Conservation (phyloP, 352 stramenopile species). For the Phytopythium aichiense region DNA sequence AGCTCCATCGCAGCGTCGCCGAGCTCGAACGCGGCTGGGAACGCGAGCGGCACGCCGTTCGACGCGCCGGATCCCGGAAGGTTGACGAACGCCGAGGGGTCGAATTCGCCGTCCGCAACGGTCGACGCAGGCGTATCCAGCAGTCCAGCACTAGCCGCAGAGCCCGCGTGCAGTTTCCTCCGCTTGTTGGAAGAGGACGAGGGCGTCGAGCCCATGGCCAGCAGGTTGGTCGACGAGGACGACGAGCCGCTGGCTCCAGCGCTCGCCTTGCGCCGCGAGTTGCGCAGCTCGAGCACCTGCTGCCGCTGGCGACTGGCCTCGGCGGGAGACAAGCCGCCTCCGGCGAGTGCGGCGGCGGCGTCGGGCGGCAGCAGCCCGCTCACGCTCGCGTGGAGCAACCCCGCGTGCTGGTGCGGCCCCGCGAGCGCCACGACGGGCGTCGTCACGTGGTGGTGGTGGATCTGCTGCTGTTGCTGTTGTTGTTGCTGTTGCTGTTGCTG, state of each 20-base stretch:
- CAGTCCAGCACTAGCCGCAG: slow-evolving; percentile 11
- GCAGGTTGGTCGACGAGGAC: background rate
- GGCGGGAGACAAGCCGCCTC: slow-evolving; percentile 37
- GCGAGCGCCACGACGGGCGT: slow-evolving; percentile 1
- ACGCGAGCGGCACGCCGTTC: slow-evolving; percentile 33
- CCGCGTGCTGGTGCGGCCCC: background rate
- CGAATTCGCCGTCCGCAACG: slow-evolving; percentile 37
- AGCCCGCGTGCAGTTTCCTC: slow-evolving; percentile 32
- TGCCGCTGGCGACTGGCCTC: slow-evolving; percentile 38
- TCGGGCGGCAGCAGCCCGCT: slow-evolving; percentile 13
- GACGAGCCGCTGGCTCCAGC: background rate
- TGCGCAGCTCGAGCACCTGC: slow-evolving; percentile 60
- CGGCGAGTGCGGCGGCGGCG: slow-evolving; percentile 13
- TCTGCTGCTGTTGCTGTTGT: background rate
- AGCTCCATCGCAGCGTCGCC: slow-evolving; percentile 44
- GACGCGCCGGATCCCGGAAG: slow-evolving; percentile 21
- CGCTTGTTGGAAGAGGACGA: slow-evolving; percentile 20
- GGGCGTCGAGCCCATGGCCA: background rate
- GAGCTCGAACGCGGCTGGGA: slow-evolving; percentile 53
- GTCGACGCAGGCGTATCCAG: slow-evolving; percentile 13
- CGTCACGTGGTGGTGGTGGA: slow-evolving; percentile 6
- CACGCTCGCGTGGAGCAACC: slow-evolving; percentile 8
- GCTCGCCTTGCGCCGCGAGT: slow-evolving; percentile 33
- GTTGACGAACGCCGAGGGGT: slow-evolving; percentile 60
- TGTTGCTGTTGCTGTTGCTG: slow-evolving; percentile 3